Evolutionary conservation across 2,329 filamentous ascomycete genomes (phyloP), one percentile per base, ranked within the genome.

Genomic region (Microcyclospora pomicola): DNA sequence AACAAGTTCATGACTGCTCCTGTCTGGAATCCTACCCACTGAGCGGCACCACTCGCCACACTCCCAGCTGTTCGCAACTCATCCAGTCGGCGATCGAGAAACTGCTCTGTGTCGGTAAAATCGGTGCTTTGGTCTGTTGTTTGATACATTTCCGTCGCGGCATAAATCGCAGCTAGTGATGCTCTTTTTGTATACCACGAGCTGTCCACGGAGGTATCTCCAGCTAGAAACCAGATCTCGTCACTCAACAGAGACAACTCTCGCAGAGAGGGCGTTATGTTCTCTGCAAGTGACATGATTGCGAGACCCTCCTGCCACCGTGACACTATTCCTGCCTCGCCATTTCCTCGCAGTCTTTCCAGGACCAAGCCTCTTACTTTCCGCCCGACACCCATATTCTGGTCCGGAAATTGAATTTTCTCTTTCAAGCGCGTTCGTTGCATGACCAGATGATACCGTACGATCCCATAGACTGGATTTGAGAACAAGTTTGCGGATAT

Each of bases 231-330:
- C 71, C 82, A 83, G 36, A 98, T 92, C 59, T 98, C 91, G 58
- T 95, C 88, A n/a, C 81, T 73, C 4, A 98, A 74, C 35, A 73
- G 68, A 31, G 81, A 77, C 3, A 98, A 73, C 63, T 96, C 91
- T 33, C 71, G 71, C 2, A 95, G 58, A 0, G 86, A 87, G 7
- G 75, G 64, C 0, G 84, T 75, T 27, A 92, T 71, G 58, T 88
- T 81, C 42, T 71, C 74, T 0, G 85, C 82, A 41, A 92, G 78
- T 4, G 86, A 85, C 82, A 95, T 94, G 44, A 93, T 68, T 3
- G 84, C 86, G 2, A 96, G 70, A 33, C 88, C 91, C 72, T 92
- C 85, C 63, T 93, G 83, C 85, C 84, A 94, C 36, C 79, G 73
- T 42, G 74, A 70, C 37, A 88, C 73, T 27, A 95, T 65, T 7